Evolutionary conservation across 164 flowering plant genomes (phyloP).

Genomic region (Cinnamomum chago): DNA sequence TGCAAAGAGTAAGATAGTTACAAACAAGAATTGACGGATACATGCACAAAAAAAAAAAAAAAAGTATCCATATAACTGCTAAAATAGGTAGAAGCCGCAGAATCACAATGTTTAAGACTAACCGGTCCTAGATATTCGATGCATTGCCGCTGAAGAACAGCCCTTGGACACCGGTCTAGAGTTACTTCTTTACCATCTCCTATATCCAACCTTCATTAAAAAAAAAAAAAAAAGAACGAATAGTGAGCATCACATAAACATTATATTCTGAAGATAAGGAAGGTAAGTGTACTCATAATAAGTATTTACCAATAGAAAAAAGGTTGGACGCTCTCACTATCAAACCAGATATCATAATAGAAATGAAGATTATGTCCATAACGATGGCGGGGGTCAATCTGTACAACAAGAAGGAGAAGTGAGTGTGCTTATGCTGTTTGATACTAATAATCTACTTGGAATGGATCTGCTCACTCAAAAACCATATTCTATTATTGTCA

Average conservation of each 20-base stretch:
- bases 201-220: slow-evolving; percentile 54
- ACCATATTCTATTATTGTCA: not conserved
- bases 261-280: not conserved
- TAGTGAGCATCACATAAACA: not conserved
- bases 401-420: not conserved
- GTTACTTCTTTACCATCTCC: slow-evolving; percentile 72
- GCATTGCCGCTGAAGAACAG: slow-evolving; percentile 56
- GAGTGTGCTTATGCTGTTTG: not conserved
- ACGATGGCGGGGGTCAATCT: slow-evolving; percentile 79
- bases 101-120: slow-evolving; percentile 21
- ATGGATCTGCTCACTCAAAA: not conserved
- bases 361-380: slow-evolving; percentile 66
- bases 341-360: slow-evolving; percentile 60
- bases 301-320: slow-evolving; percentile 67
- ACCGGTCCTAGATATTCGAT: slow-evolving; percentile 74
- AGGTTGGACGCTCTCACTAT: slow-evolving; percentile 53
- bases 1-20: slow-evolving; percentile 21
- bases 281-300: not conserved
- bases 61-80: not conserved
- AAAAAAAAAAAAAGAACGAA: not conserved
- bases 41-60: not conserved
- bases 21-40: not conserved
- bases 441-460: not conserved
- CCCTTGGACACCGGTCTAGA: slow-evolving; percentile 46
- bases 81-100: not conserved